Base-by-base conservation (phyloP, 345 rosid genomes). In the Gossypium thurberi region DNA sequence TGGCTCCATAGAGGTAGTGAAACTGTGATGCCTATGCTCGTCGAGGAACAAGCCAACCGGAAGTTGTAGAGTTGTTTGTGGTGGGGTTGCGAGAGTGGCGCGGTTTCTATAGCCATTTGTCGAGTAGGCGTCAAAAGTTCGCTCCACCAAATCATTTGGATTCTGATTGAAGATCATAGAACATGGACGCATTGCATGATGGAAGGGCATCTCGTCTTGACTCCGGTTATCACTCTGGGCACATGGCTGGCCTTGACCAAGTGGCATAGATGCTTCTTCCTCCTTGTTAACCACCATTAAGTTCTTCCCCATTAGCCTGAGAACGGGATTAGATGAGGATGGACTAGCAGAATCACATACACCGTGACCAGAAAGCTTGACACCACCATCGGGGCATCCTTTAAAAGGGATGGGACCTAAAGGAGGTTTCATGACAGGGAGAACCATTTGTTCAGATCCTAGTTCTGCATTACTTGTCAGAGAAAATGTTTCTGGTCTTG, bases 261-360 rank as follows among this genome's bases (percentile, higher is more conserved):
- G 77, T 51, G 84, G 73, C 60, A 74, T n/a, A n/a, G 82, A 71
- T 33, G 81, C 78, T 59, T 85, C 86, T 52, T 88, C 92, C 68
- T 83, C 97, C 83, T 91, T 85, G 88, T 86, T 92, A 82, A 95
- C 87, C 81, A 95, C 94, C 91, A 94, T 84, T 76, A 95, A 81
- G 74, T 95, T 88, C 86, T 95, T 95, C 26, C 99, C 98, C 98
- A 95, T 95, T 82, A 95, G 80, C 84, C 99, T 84, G 56, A 95
- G 90, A 68, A 92, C 70, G 2, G 98, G 91, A 79, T 82, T 92
- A 33, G 90, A 82, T 44, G 86, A 70, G 60, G 90, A 85, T 74
- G 97, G 97, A 83, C 92, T 87, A 43, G 90, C 81, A 79, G 94
- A 83, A 69, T 86, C 92, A 76, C 69, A 46, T 23, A 80, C 82